Percentiles rank a stretch among this genome's conserved stretches.
Evolutionary conservation across 2,329 filamentous ascomycete species (phyloP).

Genomic region (Blastomyces silverae): DNA sequence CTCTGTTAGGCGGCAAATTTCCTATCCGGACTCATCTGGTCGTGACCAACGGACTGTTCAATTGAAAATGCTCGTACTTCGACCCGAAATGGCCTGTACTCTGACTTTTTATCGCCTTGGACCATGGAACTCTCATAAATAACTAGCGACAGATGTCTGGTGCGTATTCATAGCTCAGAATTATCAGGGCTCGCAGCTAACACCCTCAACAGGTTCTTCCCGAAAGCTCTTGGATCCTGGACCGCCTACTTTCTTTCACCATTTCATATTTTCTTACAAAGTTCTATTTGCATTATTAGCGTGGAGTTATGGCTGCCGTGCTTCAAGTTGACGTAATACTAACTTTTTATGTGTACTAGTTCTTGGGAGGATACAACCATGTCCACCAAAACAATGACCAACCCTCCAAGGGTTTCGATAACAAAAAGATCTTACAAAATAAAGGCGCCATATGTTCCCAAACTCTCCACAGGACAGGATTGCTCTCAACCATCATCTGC

Average conservation of each 20-base stretch:
- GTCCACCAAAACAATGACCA: constrained; percentile 35
- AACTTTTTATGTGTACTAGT: constrained; percentile 19
- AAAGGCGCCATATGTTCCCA: constrained; percentile 32
- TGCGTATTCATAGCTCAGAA: constrained; percentile 3
- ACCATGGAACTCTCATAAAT: neutral
- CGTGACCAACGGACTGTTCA: neutral
- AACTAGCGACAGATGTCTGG: neutral
- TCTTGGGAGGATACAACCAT: constrained; percentile 24
- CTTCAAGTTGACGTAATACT: constrained; percentile 22
- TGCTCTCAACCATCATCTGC: constrained; percentile 36
- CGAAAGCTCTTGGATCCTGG: constrained; percentile 7
- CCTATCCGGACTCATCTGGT: neutral
- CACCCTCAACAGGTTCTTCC: neutral
- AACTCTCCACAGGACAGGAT: constrained; percentile 35
- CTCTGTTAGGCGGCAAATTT: neutral
- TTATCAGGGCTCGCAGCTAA: neutral
- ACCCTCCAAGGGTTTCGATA: constrained; percentile 35
- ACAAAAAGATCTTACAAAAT: constrained; percentile 29
- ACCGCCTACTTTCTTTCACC: neutral
- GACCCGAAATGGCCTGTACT: neutral
- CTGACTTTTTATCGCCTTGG: neutral
- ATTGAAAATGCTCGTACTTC: neutral
- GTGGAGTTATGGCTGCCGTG: neutral
- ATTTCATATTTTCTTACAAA: neutral
- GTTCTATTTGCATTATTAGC: neutral